Conservation (phyloP, 441 rosid species). For the Eugenia klotzschiana region DNA sequence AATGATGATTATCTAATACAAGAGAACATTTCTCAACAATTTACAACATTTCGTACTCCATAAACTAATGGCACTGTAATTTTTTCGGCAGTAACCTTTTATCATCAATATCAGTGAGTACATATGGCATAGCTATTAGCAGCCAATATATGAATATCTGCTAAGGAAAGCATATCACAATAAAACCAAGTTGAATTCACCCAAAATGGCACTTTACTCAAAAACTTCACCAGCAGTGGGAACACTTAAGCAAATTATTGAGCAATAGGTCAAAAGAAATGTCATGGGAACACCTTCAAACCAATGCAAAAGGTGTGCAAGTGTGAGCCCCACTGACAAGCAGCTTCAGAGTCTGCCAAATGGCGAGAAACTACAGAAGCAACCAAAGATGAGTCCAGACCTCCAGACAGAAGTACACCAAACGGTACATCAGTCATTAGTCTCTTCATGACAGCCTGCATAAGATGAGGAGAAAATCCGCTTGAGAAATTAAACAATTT, state of each 20-base stretch:
- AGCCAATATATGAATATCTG: neutral
- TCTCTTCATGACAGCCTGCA: conserved; percentile 88
- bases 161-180: neutral
- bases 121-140: neutral
- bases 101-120: neutral
- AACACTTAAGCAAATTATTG: neutral
- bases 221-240: neutral
- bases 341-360: conserved; percentile 62
- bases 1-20: neutral
- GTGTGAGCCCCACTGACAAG: conserved; percentile 89
- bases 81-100: neutral
- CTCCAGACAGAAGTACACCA: conserved; percentile 98
- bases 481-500: neutral
- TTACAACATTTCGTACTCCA: neutral
- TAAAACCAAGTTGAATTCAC: neutral
- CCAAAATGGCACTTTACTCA: neutral
- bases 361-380: conserved; percentile 85
- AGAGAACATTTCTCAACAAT: neutral
- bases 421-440: conserved; percentile 99
- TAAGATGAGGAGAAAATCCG: neutral
- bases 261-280: neutral
- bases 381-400: conserved; percentile 94
- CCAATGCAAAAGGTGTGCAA: conserved; percentile 90
- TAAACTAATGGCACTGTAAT: neutral
- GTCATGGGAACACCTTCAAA: conserved; percentile 43